phyloP scores from a whole-genome alignment of 371 early-diverging fungal species.

The Rhizopus microsporus region DNA sequence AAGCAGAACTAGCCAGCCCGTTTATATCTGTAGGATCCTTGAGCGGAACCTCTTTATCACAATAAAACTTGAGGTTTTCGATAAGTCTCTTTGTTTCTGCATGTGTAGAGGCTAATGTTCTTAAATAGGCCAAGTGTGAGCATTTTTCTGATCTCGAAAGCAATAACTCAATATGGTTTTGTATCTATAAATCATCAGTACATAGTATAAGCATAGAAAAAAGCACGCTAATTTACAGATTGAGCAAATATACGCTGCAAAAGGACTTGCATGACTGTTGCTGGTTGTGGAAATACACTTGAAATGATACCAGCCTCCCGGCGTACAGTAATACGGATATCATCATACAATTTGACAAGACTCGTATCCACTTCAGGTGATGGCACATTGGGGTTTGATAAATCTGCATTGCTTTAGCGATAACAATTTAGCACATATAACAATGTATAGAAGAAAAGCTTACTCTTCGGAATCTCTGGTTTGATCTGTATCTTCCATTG shows the following conservation, averaged over 20 bases:
- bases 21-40: conserved; percentile 27
- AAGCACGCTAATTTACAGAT: conserved; percentile 60
- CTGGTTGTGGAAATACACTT: conserved; percentile 91
- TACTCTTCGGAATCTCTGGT: conserved; percentile 47
- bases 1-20: conserved; percentile 43
- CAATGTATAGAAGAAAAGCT: conserved; percentile 7
- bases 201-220: no score
- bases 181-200: conserved; percentile 56
- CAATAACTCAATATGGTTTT: conserved; percentile 82
- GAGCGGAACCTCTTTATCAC: conserved; percentile 56
- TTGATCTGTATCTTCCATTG: conserved; percentile 63
- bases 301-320: conserved; percentile 90
- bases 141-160: conserved; percentile 68
- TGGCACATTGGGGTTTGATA: conserved; percentile 46
- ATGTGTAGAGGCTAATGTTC: conserved; percentile 76
- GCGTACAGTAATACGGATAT: conserved; percentile 77
- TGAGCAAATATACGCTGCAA: conserved; percentile 95
- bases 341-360: conserved; percentile 78
- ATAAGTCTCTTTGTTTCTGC: conserved; percentile 75
- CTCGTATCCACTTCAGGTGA: conserved; percentile 79
- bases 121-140: conserved; percentile 78
- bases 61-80: conserved; percentile 66
- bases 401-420: conserved; percentile 30
- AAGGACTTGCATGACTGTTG: conserved; percentile 88
- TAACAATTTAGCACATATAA: neutral